Evolutionary conservation across 805 yeast genomes (phyloP).

Genomic region (Schizosaccharomyces lindneri): DNA sequence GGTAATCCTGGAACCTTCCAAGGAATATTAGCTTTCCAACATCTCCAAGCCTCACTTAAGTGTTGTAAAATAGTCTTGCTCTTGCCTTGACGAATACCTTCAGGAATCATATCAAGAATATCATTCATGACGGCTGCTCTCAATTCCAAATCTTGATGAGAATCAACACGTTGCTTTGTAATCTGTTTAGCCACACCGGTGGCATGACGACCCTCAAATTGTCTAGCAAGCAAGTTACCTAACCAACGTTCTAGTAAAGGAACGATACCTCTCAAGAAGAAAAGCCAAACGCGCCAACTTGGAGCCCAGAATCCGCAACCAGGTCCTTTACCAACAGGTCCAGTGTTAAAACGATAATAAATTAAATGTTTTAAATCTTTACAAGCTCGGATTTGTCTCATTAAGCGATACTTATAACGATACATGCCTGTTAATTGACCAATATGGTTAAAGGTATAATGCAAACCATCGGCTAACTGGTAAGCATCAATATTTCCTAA

Average conservation of each 20-base stretch:
- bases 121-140: slow-evolving; percentile 90
- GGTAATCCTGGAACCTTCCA: slow-evolving; percentile 97
- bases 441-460: slow-evolving; percentile 72
- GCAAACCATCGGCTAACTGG: slow-evolving; percentile 83
- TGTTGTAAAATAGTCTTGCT: slow-evolving; percentile 77
- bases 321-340: slow-evolving; percentile 81
- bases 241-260: slow-evolving; percentile 89
- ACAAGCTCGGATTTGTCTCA: slow-evolving; percentile 93
- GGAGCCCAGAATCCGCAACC: slow-evolving; percentile 99
- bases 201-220: slow-evolving; percentile 82
- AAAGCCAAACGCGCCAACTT: slow-evolving; percentile 91
- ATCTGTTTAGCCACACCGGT: slow-evolving; percentile 68
- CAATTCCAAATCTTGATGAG: slow-evolving; percentile 78
- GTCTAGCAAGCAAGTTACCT: slow-evolving; percentile 72
- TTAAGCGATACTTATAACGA: slow-evolving; percentile 86
- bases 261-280: slow-evolving; percentile 69
- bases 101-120: slow-evolving; percentile 90
- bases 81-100: slow-evolving; percentile 66
- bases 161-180: slow-evolving; percentile 86
- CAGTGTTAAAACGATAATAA: slow-evolving; percentile 53
- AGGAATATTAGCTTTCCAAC: slow-evolving; percentile 97
- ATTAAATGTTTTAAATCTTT: slow-evolving; percentile 86
- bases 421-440: slow-evolving; percentile 94
- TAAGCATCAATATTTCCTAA: slow-evolving; percentile 78
- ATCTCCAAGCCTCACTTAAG: slow-evolving; percentile 93